phyloP scores from a whole-genome alignment of 2,329 filamentous ascomycete species.

The Trichocomaceae sp. region DNA sequence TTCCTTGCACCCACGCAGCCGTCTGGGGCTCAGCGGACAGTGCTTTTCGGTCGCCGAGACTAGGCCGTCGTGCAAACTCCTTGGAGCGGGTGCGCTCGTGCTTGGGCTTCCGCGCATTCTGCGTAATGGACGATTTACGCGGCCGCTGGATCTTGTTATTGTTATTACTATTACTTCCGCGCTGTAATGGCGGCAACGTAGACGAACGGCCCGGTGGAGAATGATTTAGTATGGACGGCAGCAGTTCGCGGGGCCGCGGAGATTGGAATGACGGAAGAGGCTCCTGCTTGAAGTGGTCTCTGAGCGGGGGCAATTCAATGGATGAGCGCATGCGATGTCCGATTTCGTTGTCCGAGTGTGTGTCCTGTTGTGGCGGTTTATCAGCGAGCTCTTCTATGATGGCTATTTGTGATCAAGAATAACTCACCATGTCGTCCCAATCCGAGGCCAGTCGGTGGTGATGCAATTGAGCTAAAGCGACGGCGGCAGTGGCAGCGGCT shows the following conservation, averaged over 20 bases:
- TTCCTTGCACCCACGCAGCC: slow-evolving; percentile 66
- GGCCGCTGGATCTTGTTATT: slow-evolving; percentile 64
- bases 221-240: slow-evolving; percentile 70
- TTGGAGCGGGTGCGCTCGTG: slow-evolving; percentile 78
- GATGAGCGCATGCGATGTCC: slow-evolving; percentile 57
- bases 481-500: slow-evolving; percentile 70
- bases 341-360: slow-evolving; percentile 64
- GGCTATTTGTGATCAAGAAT: slow-evolving; percentile 13
- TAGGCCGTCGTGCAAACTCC: slow-evolving; percentile 65
- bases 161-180: slow-evolving; percentile 25
- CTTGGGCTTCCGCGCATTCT: slow-evolving; percentile 66
- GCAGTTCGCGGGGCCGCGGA: slow-evolving; percentile 61
- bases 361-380: slow-evolving; percentile 49
- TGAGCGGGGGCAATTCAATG: slow-evolving; percentile 67
- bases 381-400: slow-evolving; percentile 17
- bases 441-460: slow-evolving; percentile 69
- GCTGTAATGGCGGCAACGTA: slow-evolving; percentile 76
- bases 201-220: slow-evolving; percentile 84
- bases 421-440: slow-evolving; percentile 68
- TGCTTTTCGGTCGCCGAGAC: slow-evolving; percentile 71
- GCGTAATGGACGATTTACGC: slow-evolving; percentile 79
- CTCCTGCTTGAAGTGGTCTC: slow-evolving; percentile 64
- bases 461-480: slow-evolving; percentile 78
- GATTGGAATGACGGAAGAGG: slow-evolving; percentile 59
- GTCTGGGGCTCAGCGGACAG: slow-evolving; percentile 77